Evolutionary conservation across 192 early-diverging fungal species (phyloP).

Genomic region (Umbelopsis ramanniana): DNA sequence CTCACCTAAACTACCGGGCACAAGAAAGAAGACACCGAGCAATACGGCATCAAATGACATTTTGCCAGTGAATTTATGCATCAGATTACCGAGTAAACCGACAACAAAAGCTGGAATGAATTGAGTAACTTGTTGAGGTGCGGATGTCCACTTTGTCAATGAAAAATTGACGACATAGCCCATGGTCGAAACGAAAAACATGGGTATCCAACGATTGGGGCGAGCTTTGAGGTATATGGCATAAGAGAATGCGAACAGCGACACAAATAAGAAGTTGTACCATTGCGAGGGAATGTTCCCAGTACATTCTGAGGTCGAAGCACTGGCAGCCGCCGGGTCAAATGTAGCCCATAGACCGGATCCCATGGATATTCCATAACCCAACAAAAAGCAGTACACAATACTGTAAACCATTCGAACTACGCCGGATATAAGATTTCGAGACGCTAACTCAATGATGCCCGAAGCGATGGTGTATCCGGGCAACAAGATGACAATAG

Average conservation of each 20-base stretch:
- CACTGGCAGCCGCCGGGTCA: slow-evolving; percentile 38
- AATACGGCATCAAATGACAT: slow-evolving; percentile 85
- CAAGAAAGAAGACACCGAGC: slow-evolving; percentile 63
- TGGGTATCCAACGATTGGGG: slow-evolving; percentile 71
- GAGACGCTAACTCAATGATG: slow-evolving; percentile 88
- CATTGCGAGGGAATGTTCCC: slow-evolving; percentile 21
- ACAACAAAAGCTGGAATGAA: slow-evolving; percentile 79
- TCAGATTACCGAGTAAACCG: slow-evolving; percentile 78
- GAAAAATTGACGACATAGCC: slow-evolving; percentile 70
- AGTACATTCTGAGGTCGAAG: slow-evolving; percentile 23
- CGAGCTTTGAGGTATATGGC: slow-evolving; percentile 51
- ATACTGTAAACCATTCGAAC: slow-evolving; percentile 85
- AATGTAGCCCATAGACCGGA: slow-evolving; percentile 55
- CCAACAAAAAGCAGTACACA: slow-evolving; percentile 77
- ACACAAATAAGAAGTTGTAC: slow-evolving; percentile 56
- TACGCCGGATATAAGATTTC: slow-evolving; percentile 88
- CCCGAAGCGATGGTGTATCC: slow-evolving; percentile 83
- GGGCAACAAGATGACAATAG: slow-evolving; percentile 69
- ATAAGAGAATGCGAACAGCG: slow-evolving; percentile 53
- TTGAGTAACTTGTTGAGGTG: slow-evolving; percentile 61
- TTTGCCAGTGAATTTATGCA: slow-evolving; percentile 72
- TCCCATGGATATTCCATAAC: slow-evolving; percentile 76
- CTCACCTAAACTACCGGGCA: slow-evolving; percentile 39
- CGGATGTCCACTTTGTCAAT: slow-evolving; percentile 55
- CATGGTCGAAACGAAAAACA: slow-evolving; percentile 66